Conservation (phyloP, 2,329 filamentous ascomycete species). For the Escovopsis weberi region DNA sequence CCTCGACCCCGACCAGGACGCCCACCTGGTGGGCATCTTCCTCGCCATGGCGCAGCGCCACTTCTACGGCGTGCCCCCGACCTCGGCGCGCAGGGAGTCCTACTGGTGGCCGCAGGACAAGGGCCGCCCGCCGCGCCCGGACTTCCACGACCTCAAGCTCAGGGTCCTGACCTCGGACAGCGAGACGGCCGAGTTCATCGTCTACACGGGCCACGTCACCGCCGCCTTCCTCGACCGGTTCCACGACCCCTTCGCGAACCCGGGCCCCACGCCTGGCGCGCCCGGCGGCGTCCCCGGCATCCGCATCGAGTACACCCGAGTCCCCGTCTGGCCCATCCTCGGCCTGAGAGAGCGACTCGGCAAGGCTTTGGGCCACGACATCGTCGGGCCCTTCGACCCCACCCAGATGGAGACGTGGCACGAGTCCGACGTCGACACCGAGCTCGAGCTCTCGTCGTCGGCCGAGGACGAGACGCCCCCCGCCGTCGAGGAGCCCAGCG, state of each 20-base stretch:
- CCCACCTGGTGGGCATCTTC: slow-evolving; percentile 36
- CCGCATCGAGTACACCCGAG: slow-evolving; percentile 31
- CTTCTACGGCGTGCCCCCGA: slow-evolving; percentile 25
- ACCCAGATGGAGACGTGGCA: slow-evolving; percentile 32
- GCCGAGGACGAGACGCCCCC: too few relatives aligned
- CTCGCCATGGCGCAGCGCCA: slow-evolving; percentile 42
- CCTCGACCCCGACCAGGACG: slow-evolving; percentile 33
- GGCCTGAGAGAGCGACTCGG: slow-evolving; percentile 41
- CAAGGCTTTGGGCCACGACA: slow-evolving; percentile 34
- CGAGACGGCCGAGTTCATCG: slow-evolving; percentile 32
- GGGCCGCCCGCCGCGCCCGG: slow-evolving; percentile 12
- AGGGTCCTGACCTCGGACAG: slow-evolving; percentile 37
- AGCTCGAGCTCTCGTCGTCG: too few relatives aligned
- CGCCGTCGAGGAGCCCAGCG: too few relatives aligned
- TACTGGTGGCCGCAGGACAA: slow-evolving; percentile 11
- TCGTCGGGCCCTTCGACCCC: slow-evolving; percentile 29
- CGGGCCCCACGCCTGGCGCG: slow-evolving; percentile 9
- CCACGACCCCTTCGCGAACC: slow-evolving; percentile 29
- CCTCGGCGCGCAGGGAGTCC: slow-evolving; percentile 12
- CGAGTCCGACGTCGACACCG: slow-evolving; percentile 17
- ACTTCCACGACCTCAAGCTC: slow-evolving; percentile 34
- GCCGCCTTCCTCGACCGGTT: slow-evolving; percentile 35
- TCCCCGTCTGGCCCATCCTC: slow-evolving; percentile 39
- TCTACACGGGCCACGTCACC: slow-evolving; percentile 37
- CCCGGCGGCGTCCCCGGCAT: slow-evolving; percentile 20